phyloP scores from a whole-genome alignment of 139 green algal species.

The Klebsormidium nitens region DNA sequence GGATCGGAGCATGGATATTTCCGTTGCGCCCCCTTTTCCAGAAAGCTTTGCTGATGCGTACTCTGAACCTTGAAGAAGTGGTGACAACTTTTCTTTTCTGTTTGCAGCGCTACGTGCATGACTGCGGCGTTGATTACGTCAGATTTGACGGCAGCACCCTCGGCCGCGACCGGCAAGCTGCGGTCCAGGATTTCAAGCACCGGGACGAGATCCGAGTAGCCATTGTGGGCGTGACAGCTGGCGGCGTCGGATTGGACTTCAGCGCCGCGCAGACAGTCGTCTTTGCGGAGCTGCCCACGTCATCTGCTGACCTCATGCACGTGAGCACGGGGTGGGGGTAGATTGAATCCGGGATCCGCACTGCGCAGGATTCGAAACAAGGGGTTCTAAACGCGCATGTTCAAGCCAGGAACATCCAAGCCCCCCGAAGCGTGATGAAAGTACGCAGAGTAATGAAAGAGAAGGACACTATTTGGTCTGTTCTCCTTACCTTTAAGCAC shows the following conservation, averaged over 20 bases:
- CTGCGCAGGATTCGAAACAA: too few species aligned
- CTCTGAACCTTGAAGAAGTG: constrained; percentile 1
- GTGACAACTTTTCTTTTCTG: neutral
- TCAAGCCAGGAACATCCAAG: too few species aligned
- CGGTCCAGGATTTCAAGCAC: constrained; percentile 58
- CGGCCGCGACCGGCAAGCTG: constrained; percentile 49
- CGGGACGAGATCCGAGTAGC: constrained; percentile 58
- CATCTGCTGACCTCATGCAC: constrained; percentile 23
- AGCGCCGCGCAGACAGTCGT: constrained; percentile 72
- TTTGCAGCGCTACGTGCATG: constrained; percentile 52
- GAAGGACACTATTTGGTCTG: too few species aligned
- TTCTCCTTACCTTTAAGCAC: too few species aligned
- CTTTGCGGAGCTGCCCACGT: constrained; percentile 73
- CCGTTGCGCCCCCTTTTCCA: neutral
- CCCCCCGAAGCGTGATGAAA: too few species aligned
- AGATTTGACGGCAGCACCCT: constrained; percentile 82
- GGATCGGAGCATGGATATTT: constrained; percentile 1
- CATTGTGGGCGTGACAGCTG: constrained; percentile 82
- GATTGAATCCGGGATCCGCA: too few species aligned
- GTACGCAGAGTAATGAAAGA: too few species aligned
- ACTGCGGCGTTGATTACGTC: constrained; percentile 60
- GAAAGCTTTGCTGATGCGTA: neutral
- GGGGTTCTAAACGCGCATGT: too few species aligned
- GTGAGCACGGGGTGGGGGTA: too few species aligned
- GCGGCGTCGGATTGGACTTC: constrained; percentile 89